A percentile compares a stretch with the other conserved stretches of the same genome.
Conservation (phyloP, 2,329 filamentous ascomycete genomes). For the Podosphaera fusca region DNA sequence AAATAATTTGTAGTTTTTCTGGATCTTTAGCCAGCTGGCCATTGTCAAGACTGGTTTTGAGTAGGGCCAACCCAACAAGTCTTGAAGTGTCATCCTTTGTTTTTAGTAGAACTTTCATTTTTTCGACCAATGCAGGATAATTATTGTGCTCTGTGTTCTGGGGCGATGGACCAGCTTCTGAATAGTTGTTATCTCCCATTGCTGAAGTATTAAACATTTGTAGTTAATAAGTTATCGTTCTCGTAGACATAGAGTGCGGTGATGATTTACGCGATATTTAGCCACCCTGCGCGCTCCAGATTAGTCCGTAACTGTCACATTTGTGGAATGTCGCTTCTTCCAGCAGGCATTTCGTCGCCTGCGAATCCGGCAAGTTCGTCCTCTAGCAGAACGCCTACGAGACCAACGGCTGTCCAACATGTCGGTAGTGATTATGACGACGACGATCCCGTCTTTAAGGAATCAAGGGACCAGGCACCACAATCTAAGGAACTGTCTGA, state of each 20-base stretch:
- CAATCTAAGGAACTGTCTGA: constrained; percentile 34
- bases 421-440: constrained; percentile 21
- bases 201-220: constrained; percentile 1
- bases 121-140: constrained; percentile 17
- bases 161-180: neutral
- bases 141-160: neutral
- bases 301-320: too few species aligned
- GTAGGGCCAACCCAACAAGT: constrained; percentile 42
- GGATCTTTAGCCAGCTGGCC: constrained; percentile 27
- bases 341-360: constrained; percentile 8
- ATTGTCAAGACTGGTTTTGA: constrained; percentile 43
- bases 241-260: neutral
- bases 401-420: constrained; percentile 9
- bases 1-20: constrained; percentile 24
- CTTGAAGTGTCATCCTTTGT: constrained; percentile 42
- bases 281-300: neutral
- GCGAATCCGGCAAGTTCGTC: constrained; percentile 9
- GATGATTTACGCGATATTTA: neutral
- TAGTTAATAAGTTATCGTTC: neutral
- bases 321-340: too few species aligned
- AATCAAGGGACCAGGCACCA: constrained; percentile 5
- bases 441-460: constrained; percentile 14
- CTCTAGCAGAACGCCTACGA: constrained; percentile 9
- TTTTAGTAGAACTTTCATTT: constrained; percentile 31
- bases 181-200: too few species aligned